A percentile compares a stretch with the other conserved stretches of the same genome.
Evolutionary conservation across 176 grass and related monocot species (phyloP).

Genomic region (Carex pumila): DNA sequence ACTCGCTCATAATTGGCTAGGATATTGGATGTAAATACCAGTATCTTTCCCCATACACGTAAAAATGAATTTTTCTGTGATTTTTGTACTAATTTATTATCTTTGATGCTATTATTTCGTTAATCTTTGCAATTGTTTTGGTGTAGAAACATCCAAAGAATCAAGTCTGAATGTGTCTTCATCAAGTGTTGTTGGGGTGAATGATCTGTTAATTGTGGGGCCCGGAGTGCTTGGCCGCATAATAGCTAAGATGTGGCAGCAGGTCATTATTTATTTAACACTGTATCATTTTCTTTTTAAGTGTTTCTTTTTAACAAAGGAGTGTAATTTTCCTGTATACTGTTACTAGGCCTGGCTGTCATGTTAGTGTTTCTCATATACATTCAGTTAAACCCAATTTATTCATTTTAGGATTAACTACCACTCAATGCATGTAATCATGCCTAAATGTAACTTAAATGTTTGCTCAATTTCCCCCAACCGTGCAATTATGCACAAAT

Average conservation of each 20-base stretch:
- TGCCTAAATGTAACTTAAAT: background rate
- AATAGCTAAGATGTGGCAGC: conserved; percentile 68
- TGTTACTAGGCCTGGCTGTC: background rate
- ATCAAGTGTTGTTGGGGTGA: conserved; percentile 29
- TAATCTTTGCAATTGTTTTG: background rate
- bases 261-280: conserved; percentile 38
- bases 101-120: background rate
- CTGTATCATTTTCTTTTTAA: background rate
- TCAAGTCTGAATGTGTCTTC: conserved; percentile 13
- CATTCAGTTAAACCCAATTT: background rate
- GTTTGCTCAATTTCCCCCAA: background rate
- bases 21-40: too few relatives aligned
- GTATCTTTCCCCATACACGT: too few relatives aligned
- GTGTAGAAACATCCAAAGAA: conserved; percentile 17
- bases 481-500: background rate
- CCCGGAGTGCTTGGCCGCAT: conserved; percentile 82
- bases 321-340: background rate
- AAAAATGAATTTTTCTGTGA: background rate
- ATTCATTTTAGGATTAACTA: background rate
- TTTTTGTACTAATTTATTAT: background rate
- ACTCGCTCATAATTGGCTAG: background rate
- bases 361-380: background rate
- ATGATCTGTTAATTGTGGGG: conserved; percentile 79
- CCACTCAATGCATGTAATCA: background rate
- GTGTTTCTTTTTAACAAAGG: background rate